Evolutionary conservation across 306 rosid genomes (phyloP).

Genomic region (Canavalia ensiformis): DNA sequence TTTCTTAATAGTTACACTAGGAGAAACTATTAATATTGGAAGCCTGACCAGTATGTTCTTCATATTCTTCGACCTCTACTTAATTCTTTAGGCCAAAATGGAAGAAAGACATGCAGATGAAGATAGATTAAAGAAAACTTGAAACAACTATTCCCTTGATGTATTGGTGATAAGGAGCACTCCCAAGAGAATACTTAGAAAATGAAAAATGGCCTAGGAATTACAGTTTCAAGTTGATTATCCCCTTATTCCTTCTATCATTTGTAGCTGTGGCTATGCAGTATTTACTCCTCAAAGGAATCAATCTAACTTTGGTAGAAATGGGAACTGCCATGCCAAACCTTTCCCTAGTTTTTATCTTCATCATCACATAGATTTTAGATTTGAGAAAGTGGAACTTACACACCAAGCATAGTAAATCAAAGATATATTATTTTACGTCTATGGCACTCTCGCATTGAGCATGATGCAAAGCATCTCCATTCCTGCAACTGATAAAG

Average conservation of each 20-base stretch:
- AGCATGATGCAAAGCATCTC: constrained; percentile 78
- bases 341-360: constrained; percentile 87
- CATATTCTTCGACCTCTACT: constrained; percentile 85
- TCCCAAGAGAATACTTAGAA: no score
- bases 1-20: constrained; percentile 62
- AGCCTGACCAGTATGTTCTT: constrained; percentile 81
- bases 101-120: neutral
- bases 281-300: constrained; percentile 71
- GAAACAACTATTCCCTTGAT: no score
- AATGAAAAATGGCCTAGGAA: no score
- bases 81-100: constrained; percentile 50
- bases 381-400: constrained; percentile 79
- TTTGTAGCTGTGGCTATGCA: constrained; percentile 57
- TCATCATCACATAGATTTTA: constrained; percentile 75
- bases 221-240: no score
- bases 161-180: no score
- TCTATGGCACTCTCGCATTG: constrained; percentile 77
- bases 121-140: constrained; percentile 39
- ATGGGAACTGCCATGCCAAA: constrained; percentile 98
- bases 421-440: constrained; percentile 84
- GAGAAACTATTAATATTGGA: constrained; percentile 69
- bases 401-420: constrained; percentile 64
- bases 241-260: no score
- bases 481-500: constrained; percentile 10
- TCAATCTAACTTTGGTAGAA: constrained; percentile 77